These are phyloP conservation scores for Geotrichum histeridarum DNA, from an alignment of 1,139 yeast species.

Conservation along the genomic window DNA sequence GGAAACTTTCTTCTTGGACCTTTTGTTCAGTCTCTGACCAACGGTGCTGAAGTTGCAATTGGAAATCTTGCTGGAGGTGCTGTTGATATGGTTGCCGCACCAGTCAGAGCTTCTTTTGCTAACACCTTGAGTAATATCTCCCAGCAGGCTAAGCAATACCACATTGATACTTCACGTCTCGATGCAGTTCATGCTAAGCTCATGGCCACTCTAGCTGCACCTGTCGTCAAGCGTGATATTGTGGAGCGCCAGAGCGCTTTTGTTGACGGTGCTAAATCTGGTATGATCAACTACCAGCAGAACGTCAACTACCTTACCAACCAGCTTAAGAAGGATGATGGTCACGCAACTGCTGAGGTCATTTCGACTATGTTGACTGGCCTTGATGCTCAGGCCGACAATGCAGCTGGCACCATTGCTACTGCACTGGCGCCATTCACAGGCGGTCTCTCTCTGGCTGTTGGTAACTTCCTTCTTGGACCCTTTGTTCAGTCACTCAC, in stretches of 20 bases:
- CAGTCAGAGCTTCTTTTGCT: constrained; percentile 6
- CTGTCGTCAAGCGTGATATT: background rate
- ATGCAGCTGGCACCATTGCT: constrained; percentile 21
- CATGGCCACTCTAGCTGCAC: constrained; percentile 9
- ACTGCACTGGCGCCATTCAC: constrained; percentile 28
- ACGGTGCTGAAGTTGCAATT: constrained; percentile 30
- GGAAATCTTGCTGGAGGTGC: constrained; percentile 26
- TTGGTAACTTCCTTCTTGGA: constrained; percentile 28
- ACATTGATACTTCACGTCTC: constrained; percentile 21
- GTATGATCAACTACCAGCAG: constrained; percentile 25
- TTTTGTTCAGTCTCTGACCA: constrained; percentile 29
- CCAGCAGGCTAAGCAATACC: constrained; percentile 18
- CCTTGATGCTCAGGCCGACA: constrained; percentile 25
- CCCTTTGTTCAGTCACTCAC: constrained; percentile 30
- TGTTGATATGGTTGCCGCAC: constrained; percentile 20
- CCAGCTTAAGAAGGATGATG: constrained; percentile 20
- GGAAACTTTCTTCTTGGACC: constrained; percentile 29
- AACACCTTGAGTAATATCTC: constrained; percentile 19
- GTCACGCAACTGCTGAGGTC: constrained; percentile 21
- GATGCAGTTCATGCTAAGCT: constrained; percentile 10
- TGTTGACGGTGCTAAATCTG: constrained; percentile 19
- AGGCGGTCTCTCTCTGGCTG: constrained; percentile 26
- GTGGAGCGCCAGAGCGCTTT: background rate
- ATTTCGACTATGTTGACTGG: constrained; percentile 11
- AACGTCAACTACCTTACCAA: constrained; percentile 21